phyloP scores from a whole-genome alignment of 202 grass and related monocot genomes.

The Dendrocalamus latiflorus region DNA sequence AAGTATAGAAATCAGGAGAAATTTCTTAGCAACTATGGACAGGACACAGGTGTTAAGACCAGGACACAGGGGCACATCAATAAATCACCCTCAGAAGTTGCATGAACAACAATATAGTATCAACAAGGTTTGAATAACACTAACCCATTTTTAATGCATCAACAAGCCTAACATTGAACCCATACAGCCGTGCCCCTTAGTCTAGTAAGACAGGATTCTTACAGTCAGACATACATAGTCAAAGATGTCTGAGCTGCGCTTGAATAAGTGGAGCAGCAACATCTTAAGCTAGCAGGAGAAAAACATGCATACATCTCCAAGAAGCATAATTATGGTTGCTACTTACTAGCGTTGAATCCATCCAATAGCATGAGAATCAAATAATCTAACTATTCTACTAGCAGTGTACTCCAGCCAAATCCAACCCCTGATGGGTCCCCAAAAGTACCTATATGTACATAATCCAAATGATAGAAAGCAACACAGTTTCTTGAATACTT shows the following conservation, averaged over 20 bases:
- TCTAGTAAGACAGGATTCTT: background rate
- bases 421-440: background rate
- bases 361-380: background rate
- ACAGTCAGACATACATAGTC: background rate
- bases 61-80: too few species aligned
- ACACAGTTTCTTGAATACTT: conserved; percentile 25
- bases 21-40: too few species aligned
- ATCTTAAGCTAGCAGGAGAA: background rate
- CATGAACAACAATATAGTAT: background rate
- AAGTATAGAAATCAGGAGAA: too few species aligned
- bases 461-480: background rate
- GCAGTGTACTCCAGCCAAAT: background rate
- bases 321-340: background rate
- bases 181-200: background rate
- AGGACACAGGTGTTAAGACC: too few species aligned
- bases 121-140: background rate
- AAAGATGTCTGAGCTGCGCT: background rate
- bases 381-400: background rate
- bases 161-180: background rate
- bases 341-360: background rate
- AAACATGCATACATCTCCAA: background rate
- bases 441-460: background rate
- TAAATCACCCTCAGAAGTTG: too few species aligned
- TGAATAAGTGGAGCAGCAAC: background rate
- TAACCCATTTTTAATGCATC: background rate